Evolutionary conservation across 495 filamentous ascomycete genomes (phyloP).

Genomic region (Xylaria acuta): DNA sequence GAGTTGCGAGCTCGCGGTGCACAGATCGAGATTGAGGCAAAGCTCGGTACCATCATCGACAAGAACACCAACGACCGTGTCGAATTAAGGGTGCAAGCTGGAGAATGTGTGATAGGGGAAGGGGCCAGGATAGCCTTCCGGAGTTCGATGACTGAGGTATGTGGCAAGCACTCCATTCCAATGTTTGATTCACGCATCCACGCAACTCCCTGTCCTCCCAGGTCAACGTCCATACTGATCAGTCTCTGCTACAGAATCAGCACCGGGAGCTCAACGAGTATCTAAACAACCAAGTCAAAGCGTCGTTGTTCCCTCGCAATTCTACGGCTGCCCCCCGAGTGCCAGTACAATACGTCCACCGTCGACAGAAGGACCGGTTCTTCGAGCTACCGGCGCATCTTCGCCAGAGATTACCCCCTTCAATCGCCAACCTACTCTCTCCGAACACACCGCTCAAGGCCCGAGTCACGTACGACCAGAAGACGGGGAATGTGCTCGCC

Average conservation of each 20-base stretch:
- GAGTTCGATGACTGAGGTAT: slow-evolving; percentile 86
- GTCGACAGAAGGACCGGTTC: slow-evolving; percentile 80
- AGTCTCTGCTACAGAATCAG: slow-evolving; percentile 61
- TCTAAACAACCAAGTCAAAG: slow-evolving; percentile 71
- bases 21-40: slow-evolving; percentile 91
- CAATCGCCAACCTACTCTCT: slow-evolving; percentile 58
- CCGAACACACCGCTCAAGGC: slow-evolving; percentile 69
- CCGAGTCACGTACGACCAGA: slow-evolving; percentile 77
- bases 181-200: slow-evolving; percentile 6
- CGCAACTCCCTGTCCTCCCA: neutral
- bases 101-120: slow-evolving; percentile 68
- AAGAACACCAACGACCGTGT: slow-evolving; percentile 71
- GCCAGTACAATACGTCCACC: slow-evolving; percentile 78
- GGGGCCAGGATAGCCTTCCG: slow-evolving; percentile 64
- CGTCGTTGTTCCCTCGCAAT: slow-evolving; percentile 54
- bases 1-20: slow-evolving; percentile 62
- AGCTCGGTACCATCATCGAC: slow-evolving; percentile 81
- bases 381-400: slow-evolving; percentile 70
- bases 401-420: slow-evolving; percentile 50
- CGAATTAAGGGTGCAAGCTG: slow-evolving; percentile 63
- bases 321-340: slow-evolving; percentile 56
- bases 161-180: slow-evolving; percentile 33
- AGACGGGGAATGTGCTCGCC: slow-evolving; percentile 71
- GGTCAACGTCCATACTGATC: slow-evolving; percentile 14
- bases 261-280: slow-evolving; percentile 79